phyloP scores from a whole-genome alignment of 2,329 filamentous ascomycete species.

The Mycosphaerella sp. region DNA sequence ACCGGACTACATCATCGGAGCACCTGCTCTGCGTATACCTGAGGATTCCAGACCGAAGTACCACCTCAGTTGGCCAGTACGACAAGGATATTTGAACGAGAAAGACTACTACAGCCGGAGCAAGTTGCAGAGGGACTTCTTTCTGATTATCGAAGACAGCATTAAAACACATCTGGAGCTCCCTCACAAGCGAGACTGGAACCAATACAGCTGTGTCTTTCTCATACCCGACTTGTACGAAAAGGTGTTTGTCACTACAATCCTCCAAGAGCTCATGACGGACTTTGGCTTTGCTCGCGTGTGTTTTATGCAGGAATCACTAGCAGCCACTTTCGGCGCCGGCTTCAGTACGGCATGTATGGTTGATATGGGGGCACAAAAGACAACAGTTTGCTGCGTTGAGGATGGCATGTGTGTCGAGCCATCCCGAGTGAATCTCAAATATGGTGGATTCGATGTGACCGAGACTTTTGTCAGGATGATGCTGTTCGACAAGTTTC shows the following conservation, averaged over 20 bases:
- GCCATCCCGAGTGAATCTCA: slow-evolving; percentile 90
- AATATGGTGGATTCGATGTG: slow-evolving; percentile 86
- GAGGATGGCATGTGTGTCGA: slow-evolving; percentile 94
- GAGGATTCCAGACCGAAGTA: slow-evolving; percentile 86
- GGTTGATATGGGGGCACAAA: slow-evolving; percentile 93
- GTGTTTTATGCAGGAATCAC: slow-evolving; percentile 92
- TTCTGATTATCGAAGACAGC: slow-evolving; percentile 77
- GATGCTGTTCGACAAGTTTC: slow-evolving; percentile 95
- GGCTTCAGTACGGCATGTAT: slow-evolving; percentile 92
- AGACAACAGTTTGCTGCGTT: slow-evolving; percentile 94
- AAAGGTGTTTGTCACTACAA: slow-evolving; percentile 79
- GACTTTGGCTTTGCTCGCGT: slow-evolving; percentile 86
- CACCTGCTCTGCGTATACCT: slow-evolving; percentile 75
- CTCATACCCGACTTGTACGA: slow-evolving; percentile 97
- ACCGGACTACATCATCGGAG: slow-evolving; percentile 74
- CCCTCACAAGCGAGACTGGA: slow-evolving; percentile 70
- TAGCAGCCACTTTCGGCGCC: slow-evolving; percentile 90
- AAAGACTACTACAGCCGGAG: slow-evolving; percentile 75
- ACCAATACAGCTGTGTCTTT: slow-evolving; percentile 92
- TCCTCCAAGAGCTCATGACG: slow-evolving; percentile 77
- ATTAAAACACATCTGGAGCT: slow-evolving; percentile 79
- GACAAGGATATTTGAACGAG: slow-evolving; percentile 82
- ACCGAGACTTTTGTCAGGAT: slow-evolving; percentile 95
- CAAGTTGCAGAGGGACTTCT: slow-evolving; percentile 78
- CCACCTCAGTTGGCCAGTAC: slow-evolving; percentile 87